Evolutionary conservation across 2,329 filamentous ascomycete species (phyloP), one percentile per base, ranked within the genome.

Genomic region (Phymatotrichopsis omnivora): DNA sequence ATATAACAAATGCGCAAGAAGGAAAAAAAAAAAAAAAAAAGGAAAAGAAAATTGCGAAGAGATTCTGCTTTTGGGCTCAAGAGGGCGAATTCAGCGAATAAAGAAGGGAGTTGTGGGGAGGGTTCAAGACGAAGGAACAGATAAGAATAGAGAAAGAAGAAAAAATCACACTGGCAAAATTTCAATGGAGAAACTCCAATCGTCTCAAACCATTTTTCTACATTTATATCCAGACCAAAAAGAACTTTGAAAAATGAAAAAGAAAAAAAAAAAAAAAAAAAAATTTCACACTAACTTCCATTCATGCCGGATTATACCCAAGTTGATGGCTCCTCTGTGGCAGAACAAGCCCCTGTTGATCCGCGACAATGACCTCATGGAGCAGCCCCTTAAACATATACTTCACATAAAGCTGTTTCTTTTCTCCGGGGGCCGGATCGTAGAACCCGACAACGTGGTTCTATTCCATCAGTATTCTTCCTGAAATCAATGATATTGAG

Each of bases 401-500:
- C 45, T 65, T 60, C 12, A 73, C 66, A 34, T 64, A 63, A 36
- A 73, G 59, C 27, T 66, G 62, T 63, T 73, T 73, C 16, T 61
- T 61, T 25, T 41, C 45, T 3, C 57, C 57, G 4, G 69, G 70
- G 10, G 64, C 65, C 12, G 70, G 70, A 44, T 73, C 70, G 67
- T 69, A 72, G 56, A 73, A 73, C 1, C 70, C 70, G 0, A 69
- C 60, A 22, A 73, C 54, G 27, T 64, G 61, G 33, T 62, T 64
- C 61, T 71, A 70, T 39, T 62, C 0, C 14, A 10, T 17, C 6
- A 11, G 40, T 4, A 42, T 30, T n/a, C 32, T 19, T 10, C 7
- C 12, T 24, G 14, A 29, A 14, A 19, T 8, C 23, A 29, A 31
- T 8, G n/a, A 7, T 11, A 25, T 11, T 3, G 24, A 20, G n/a